Evolutionary conservation across 2,329 filamentous ascomycete genomes (phyloP), one percentile per base, ranked within the genome.

Genomic region (Coleophoma eucalyptorum): DNA sequence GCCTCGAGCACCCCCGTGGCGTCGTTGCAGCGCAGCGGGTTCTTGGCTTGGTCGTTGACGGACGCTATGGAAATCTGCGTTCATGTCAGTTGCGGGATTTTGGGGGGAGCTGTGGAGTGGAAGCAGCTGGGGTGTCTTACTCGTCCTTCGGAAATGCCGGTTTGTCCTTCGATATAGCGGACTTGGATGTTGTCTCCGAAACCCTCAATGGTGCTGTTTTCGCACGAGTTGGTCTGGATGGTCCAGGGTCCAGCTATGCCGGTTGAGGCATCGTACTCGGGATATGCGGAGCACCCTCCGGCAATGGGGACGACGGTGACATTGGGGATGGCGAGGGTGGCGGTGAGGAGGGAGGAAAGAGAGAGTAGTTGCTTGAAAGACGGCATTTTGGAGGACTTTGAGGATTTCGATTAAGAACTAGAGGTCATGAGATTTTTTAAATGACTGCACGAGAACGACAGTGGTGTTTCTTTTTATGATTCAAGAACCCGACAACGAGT

Each of bases 121-220:
- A n/a, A n/a, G n/a, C n/a, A n/a, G n/a, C n/a, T n/a, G n/a, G n/a
- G 19, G 26, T n/a, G 2, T 26, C 7, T 3, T 40, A 48, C 46
- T 41, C 33, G 13, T 19, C 46, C 46, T 41, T 48, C n/a, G 16
- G 7, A 10, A 38, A 48, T 48, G 11, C 46, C 46, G 5, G 46
- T 48, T n/a, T 40, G n/a, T 6, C 46, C 46, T 20, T 15, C 11
- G 15, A 8, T 16, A n/a, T 35, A 35, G 21, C 31, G n/a, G 33
- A 48, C 34, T 41, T 48, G 46, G 26, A 4, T 6, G 18, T 37
- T 41, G 20, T 48, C 46, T 8, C 46, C 46, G 16, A 19, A 48
- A 19, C 21, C 35, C 6, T 48, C 46, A 41, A 48, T 48, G 19
- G 33, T 31, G 19, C n/a, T 20, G 20, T 48, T 48, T 33, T 48